Conservation (phyloP, 208 protist species). For the Leishmania amazonensis region DNA sequence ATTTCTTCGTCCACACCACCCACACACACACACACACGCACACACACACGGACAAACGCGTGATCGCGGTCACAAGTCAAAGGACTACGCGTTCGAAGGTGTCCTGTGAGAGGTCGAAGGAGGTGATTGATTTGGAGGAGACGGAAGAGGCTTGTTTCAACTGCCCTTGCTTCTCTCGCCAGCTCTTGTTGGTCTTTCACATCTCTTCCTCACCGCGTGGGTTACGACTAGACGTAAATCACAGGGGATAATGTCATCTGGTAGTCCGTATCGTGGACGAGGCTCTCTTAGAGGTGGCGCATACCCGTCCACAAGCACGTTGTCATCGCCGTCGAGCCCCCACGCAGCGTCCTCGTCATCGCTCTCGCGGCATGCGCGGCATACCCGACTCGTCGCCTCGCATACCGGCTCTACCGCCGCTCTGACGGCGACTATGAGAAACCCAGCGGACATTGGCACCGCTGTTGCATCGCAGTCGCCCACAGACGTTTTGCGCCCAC, state of each 20-base stretch:
- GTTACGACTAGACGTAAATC: background rate
- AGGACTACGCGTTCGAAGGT: background rate
- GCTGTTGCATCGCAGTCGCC: slow-evolving; percentile 5
- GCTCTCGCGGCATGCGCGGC: slow-evolving; percentile 13
- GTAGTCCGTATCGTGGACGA: slow-evolving; percentile 1
- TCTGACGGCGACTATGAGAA: background rate
- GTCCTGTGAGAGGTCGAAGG: background rate
- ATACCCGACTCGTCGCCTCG: background rate
- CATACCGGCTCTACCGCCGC: background rate
- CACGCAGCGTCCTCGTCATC: background rate
- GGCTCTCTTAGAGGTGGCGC: background rate
- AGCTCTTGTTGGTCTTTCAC: background rate
- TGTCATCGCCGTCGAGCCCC: background rate
- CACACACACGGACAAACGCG: background rate
- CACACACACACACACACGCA: background rate
- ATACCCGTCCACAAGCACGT: background rate
- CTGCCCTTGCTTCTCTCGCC: background rate
- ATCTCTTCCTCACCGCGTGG: background rate
- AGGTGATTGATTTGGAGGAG: background rate
- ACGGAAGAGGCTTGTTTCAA: background rate
- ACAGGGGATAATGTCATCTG: slow-evolving; percentile 1
- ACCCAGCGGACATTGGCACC: background rate
- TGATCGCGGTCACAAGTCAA: background rate
- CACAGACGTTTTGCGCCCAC: slow-evolving; percentile 1
- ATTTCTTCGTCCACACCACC: background rate